Evolutionary conservation across 2,329 filamentous ascomycete species (phyloP).

Genomic region (Cladosporium halotolerans): DNA sequence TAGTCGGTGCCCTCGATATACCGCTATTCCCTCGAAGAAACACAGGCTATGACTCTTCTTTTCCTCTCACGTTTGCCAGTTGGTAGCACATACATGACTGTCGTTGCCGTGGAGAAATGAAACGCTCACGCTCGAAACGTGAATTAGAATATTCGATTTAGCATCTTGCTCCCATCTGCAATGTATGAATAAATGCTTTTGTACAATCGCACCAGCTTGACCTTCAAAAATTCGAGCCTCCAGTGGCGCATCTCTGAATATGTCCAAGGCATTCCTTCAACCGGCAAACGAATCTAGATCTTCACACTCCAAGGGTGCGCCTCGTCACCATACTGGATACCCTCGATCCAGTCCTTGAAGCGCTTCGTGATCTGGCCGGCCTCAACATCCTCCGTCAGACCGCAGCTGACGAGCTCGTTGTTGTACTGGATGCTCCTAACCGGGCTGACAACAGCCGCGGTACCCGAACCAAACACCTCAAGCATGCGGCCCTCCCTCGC

Average conservation of each 20-base stretch:
- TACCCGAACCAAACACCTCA: slow-evolving; percentile 90
- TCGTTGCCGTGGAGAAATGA: too few species aligned
- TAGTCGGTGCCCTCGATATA: too few species aligned
- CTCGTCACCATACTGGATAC: slow-evolving; percentile 89
- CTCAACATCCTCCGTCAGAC: slow-evolving; percentile 72
- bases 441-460: slow-evolving; percentile 88
- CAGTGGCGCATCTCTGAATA: neutral
- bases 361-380: slow-evolving; percentile 75
- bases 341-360: slow-evolving; percentile 97
- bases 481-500: slow-evolving; percentile 77
- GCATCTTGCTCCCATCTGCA: too few species aligned
- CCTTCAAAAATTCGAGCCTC: too few species aligned
- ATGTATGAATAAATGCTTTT: too few species aligned
- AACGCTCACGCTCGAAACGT: too few species aligned
- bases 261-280: neutral
- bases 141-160: too few species aligned
- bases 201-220: too few species aligned
- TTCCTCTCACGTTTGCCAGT: too few species aligned
- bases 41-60: too few species aligned
- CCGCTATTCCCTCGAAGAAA: too few species aligned
- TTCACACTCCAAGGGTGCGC: slow-evolving; percentile 74
- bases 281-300: neutral
- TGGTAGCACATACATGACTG: too few species aligned
- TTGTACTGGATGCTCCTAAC: slow-evolving; percentile 86
- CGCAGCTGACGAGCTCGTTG: slow-evolving; percentile 65